Percentiles rank a stretch among this genome's conserved stretches.
Evolutionary conservation across 2,329 filamentous ascomycete species (phyloP).

Genomic region (Aspergillus floridensis): DNA sequence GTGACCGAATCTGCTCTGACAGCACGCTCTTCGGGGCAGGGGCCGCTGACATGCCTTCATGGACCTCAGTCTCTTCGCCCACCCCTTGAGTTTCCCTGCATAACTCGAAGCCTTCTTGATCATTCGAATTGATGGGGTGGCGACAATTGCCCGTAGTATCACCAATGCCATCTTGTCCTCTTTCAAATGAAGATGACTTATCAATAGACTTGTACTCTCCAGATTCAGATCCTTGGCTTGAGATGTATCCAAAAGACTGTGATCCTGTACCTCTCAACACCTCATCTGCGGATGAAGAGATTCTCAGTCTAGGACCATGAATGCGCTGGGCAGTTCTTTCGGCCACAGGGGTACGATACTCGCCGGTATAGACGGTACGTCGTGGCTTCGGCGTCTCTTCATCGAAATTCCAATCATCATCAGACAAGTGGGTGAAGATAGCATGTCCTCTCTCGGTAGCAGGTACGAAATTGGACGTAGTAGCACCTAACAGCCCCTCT

Average conservation of each 20-base stretch:
- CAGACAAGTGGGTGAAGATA: background rate
- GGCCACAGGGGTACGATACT: conserved; percentile 19
- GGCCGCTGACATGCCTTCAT: too few species aligned
- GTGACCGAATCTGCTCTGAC: too few species aligned
- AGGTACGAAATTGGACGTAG: background rate
- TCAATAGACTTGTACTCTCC: background rate
- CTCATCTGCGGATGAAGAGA: conserved; percentile 27
- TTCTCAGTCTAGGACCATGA: conserved; percentile 25
- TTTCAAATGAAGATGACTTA: background rate
- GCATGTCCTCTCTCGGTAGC: background rate
- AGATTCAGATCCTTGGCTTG: conserved; percentile 2
- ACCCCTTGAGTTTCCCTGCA: too few species aligned
- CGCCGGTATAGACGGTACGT: conserved; percentile 22
- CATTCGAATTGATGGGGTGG: too few species aligned
- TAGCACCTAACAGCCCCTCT: background rate
- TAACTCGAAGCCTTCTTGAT: too few species aligned
- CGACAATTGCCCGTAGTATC: too few species aligned
- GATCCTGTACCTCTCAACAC: conserved; percentile 25
- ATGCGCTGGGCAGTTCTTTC: conserved; percentile 7
- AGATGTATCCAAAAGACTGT: background rate
- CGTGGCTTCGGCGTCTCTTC: conserved; percentile 32
- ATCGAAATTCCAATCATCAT: conserved; percentile 11
- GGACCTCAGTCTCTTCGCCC: too few species aligned
- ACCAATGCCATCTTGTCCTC: background rate
- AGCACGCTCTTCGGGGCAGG: too few species aligned